Evolutionary conservation across 148 eudicot species (phyloP).

Genomic region (Silene latifolia): DNA sequence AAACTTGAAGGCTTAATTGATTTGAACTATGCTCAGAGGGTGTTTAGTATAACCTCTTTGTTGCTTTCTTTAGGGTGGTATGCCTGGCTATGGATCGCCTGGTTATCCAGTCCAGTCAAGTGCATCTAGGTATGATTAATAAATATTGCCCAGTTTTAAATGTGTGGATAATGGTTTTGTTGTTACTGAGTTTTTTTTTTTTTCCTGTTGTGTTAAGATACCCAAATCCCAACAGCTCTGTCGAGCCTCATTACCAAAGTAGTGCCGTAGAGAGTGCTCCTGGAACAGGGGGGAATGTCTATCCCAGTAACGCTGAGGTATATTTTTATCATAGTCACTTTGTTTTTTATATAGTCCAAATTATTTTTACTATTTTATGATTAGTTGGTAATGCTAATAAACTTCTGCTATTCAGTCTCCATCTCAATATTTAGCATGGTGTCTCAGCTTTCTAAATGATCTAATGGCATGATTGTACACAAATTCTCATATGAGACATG

Average conservation of each 20-base stretch:
- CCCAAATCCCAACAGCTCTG: constrained; percentile 28
- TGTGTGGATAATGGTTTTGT: not conserved
- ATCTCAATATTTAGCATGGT: constrained; percentile 4
- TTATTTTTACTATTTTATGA: not conserved
- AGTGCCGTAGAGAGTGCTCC: constrained; percentile 30
- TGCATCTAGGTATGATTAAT: constrained; percentile 40
- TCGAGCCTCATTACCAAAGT: constrained; percentile 34
- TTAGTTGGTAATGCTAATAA: not conserved
- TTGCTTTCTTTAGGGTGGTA: constrained; percentile 34
- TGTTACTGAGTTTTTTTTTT: not conserved
- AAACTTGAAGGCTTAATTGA: not conserved
- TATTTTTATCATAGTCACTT: not conserved
- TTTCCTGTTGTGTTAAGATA: constrained; percentile 29
- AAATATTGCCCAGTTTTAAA: not conserved
- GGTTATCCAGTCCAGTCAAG: constrained; percentile 46
- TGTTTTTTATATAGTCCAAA: not conserved
- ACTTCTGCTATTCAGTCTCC: not conserved
- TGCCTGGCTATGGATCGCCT: constrained; percentile 36
- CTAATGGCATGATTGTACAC: not conserved
- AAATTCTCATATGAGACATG: not conserved
- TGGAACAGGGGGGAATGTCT: constrained; percentile 34
- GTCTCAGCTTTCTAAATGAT: not conserved
- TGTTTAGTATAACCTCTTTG: constrained; percentile 17
- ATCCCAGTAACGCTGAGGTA: constrained; percentile 30
- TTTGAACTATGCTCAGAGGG: not conserved